phyloP scores from a whole-genome alignment of 306 rosid species.

The Arachis hypogaea region DNA sequence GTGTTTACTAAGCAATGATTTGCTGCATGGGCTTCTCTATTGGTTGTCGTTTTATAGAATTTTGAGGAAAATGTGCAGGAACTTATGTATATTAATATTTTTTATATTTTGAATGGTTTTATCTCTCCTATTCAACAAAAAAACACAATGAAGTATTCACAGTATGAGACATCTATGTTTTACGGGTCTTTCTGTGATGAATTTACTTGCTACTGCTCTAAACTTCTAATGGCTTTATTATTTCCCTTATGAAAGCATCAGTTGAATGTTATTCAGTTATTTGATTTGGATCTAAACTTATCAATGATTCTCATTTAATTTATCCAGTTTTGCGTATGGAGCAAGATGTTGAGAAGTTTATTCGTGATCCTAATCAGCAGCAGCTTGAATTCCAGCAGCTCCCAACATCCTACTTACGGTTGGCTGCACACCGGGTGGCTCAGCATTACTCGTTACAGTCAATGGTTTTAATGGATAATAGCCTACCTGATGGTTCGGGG shows the following conservation, averaged over 20 bases:
- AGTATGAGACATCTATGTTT: conserved; percentile 1
- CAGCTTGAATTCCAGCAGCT: conserved; percentile 92
- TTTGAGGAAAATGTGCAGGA: conserved; percentile 2
- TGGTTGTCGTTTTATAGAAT: conserved; percentile 5
- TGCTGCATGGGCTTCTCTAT: not conserved
- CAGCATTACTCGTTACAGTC: conserved; percentile 94
- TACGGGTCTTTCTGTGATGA: conserved; percentile 7
- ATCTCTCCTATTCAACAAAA: not conserved
- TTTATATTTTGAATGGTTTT: not conserved
- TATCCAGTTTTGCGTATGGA: conserved; percentile 89
- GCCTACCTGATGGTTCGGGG: conserved; percentile 88
- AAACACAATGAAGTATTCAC: not conserved
- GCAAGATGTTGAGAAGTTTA: conserved; percentile 90
- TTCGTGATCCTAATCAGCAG: conserved; percentile 80
- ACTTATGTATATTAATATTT: conserved; percentile 2
- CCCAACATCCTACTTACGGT: conserved; percentile 92
- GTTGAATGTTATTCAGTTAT: not conserved
- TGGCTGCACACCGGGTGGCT: conserved; percentile 99
- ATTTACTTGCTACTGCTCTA: conserved; percentile 5
- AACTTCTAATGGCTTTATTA: conserved; percentile 1
- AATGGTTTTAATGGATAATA: conserved; percentile 88
- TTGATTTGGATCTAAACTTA: conserved; percentile 23
- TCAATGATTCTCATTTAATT: conserved; percentile 30
- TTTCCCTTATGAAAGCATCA: too few relatives aligned
- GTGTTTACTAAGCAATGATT: not conserved